Base-by-base conservation (phyloP, 2,329 filamentous ascomycete species). In the Lasiodiplodia sp. region DNA sequence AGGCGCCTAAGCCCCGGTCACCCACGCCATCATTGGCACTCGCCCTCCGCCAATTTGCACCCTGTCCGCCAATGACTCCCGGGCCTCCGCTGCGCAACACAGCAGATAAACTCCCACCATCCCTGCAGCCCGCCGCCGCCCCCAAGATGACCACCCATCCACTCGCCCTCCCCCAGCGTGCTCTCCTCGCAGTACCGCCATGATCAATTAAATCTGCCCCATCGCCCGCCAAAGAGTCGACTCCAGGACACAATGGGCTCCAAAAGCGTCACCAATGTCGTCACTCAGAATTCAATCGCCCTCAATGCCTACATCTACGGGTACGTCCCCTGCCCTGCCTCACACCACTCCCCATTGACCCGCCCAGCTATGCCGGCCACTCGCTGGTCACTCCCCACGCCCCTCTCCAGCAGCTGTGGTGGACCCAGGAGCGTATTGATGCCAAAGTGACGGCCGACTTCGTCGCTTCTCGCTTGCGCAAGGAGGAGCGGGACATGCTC, bases 401-500 rank as follows among this genome's bases (percentile, higher is more conserved):
- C 47, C 80, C 81, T 12, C 78, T 85, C 28, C 83, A 85, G 73
- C 83, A 83, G 69, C 76, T 88, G 78, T 93, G 91, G 90, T 94
- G 91, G 91, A 90, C 91, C 76, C 83, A 88, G 68, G 86, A 89
- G 72, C 86, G 85, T 70, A 92, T 94, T 75, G 87, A 91, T 74
- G 83, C 86, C 67, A 91, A 89, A 69, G 89, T 93, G 73, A 92
- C 89, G 68, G 84, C 87, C 71, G 83, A 88, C 69, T 93, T 90
- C 75, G 87, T 93, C 70, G 84, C 86, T 63, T 87, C 87, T 51
- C 87, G 91, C 69, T 83, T 94, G 52, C 83, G 87, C 58, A 86
- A 87, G 51, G 84, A 88, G 70, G 90, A 92, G 78, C 83, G 88
- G 72, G 83, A 86, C 67, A 87, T 87, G 66, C 81, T 94, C 57